Percentiles rank a stretch among this genome's conserved stretches.
phyloP scores from a whole-genome alignment of 768 basidiomycete species.

The Crassisporium funariophilum region DNA sequence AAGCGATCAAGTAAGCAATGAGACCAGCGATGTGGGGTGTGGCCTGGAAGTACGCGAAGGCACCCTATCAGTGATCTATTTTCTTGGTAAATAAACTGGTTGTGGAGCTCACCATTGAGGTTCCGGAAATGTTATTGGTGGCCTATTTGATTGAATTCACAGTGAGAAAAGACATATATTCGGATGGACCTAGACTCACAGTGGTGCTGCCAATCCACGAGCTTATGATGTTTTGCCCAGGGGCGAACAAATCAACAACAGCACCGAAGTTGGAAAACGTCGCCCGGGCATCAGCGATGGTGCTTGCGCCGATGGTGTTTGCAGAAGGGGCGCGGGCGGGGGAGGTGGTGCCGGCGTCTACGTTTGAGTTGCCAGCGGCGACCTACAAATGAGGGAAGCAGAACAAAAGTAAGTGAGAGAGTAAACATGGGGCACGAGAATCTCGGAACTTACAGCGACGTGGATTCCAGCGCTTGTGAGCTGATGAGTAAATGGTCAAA shows the following conservation, averaged over 20 bases:
- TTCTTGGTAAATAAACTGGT: no score
- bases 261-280: constrained; percentile 45
- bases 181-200: no score
- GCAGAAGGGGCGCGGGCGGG: constrained; percentile 38
- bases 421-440: no score
- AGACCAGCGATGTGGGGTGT: constrained; percentile 41
- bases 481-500: constrained; percentile 12
- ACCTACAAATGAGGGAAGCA: constrained; percentile 14
- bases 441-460: constrained; percentile 25
- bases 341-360: constrained; percentile 31
- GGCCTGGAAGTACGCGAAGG: no score
- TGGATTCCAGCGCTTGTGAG: constrained; percentile 32
- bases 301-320: constrained; percentile 42
- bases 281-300: constrained; percentile 35
- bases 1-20: constrained; percentile 37
- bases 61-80: no score
- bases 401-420: no score
- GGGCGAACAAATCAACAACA: constrained; percentile 44
- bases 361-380: constrained; percentile 38
- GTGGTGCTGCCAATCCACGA: constrained; percentile 30
- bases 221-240: constrained; percentile 35
- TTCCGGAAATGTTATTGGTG: constrained; percentile 26
- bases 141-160: no score
- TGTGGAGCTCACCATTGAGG: no score
- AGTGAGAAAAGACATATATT: no score